Percentiles rank a stretch among this genome's conserved stretches.
These are phyloP conservation scores for Manihot esculenta DNA, from an alignment of 441 rosid species.

Conservation along the genomic window DNA sequence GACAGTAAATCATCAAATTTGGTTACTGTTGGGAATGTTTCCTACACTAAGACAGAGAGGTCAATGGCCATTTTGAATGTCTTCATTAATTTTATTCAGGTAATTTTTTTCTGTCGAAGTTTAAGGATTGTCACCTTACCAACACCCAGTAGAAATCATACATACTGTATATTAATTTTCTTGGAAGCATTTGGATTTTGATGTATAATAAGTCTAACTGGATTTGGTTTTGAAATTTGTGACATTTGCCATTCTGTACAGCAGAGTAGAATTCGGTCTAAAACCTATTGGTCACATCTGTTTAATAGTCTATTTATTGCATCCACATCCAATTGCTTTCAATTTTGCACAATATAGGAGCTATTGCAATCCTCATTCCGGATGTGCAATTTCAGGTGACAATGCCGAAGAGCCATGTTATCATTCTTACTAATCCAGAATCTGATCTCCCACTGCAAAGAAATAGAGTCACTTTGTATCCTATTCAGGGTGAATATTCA, in stretches of 20 bases:
- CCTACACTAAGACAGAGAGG: conserved; percentile 64
- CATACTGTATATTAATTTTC: background rate
- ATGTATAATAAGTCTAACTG: too few species aligned
- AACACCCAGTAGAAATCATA: background rate
- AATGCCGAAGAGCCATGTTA: conserved; percentile 69
- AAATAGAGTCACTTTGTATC: conserved; percentile 55
- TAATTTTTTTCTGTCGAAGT: conserved; percentile 14
- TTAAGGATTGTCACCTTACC: too few species aligned
- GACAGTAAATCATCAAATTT: conserved; percentile 39
- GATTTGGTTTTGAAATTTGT: background rate
- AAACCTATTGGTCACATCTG: background rate
- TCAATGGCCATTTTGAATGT: conserved; percentile 68
- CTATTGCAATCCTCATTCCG: conserved; percentile 9
- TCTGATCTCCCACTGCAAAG: conserved; percentile 60
- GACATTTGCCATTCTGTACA: background rate
- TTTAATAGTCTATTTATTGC: background rate
- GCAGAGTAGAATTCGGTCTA: background rate
- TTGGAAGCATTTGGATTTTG: background rate
- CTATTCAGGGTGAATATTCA: conserved; percentile 77
- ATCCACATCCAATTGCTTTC: background rate
- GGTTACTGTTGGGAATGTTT: conserved; percentile 71
- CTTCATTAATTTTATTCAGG: conserved; percentile 77
- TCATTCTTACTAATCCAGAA: conserved; percentile 85
- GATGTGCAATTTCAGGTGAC: conserved; percentile 45
- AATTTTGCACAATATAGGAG: background rate